phyloP scores from a whole-genome alignment of 176 grass and related monocot species.

The Phoenix dactylifera region DNA sequence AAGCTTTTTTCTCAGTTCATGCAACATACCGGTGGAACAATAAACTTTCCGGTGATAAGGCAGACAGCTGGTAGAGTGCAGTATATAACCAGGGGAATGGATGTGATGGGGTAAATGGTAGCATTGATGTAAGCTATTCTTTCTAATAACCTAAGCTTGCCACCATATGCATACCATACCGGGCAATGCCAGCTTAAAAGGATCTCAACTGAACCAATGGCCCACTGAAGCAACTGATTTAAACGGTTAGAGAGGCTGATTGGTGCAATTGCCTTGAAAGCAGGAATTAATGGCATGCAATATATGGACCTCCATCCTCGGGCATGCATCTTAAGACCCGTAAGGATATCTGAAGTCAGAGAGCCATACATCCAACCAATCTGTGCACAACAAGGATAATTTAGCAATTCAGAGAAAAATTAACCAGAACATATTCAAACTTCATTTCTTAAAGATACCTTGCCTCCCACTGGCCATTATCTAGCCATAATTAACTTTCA shows the following conservation, averaged over 20 bases:
- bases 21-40: slow-evolving; percentile 65
- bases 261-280: slow-evolving; percentile 84
- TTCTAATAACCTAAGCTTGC: slow-evolving; percentile 99
- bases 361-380: slow-evolving; percentile 97
- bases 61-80: slow-evolving; percentile 88
- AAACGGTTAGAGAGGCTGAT: slow-evolving; percentile 88
- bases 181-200: slow-evolving; percentile 95
- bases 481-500: too few species aligned
- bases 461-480: too few species aligned
- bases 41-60: slow-evolving; percentile 98
- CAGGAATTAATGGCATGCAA: slow-evolving; percentile 80
- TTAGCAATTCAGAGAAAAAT: background rate
- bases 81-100: slow-evolving; percentile 80
- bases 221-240: slow-evolving; percentile 95
- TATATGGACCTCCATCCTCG: slow-evolving; percentile 96
- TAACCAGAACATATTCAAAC: background rate
- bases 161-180: slow-evolving; percentile 48
- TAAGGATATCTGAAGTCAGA: slow-evolving; percentile 94
- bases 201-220: slow-evolving; percentile 96
- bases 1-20: too few species aligned
- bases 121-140: slow-evolving; percentile 98
- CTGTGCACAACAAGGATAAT: slow-evolving; percentile 22
- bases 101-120: slow-evolving; percentile 97
- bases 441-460: too few species aligned
- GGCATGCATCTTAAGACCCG: slow-evolving; percentile 98